Evolutionary conservation across 352 stramenopile genomes (phyloP), one percentile per base, ranked within the genome.

Genomic region (Globisporangium rhizosaccharum): DNA sequence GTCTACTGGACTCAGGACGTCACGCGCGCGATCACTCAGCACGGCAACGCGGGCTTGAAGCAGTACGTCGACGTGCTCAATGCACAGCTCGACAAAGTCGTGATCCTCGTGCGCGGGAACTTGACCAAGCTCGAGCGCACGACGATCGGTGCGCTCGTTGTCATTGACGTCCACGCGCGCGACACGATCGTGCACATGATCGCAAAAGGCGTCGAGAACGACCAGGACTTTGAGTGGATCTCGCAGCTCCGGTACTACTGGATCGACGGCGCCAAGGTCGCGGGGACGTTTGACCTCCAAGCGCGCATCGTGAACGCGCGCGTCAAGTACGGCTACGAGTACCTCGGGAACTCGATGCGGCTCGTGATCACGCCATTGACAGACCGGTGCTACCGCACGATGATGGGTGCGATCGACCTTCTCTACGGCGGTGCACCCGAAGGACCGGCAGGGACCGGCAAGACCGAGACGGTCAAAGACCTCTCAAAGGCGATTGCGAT

Each of bases 391-490:
- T 98, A 98, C 60, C 85, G 94, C 17, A 98, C 93, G 10, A 94
- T 98, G 78, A 97, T 97, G 69, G 88, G 92, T 7, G 93, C 93
- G n/a, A 90, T 98, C 26, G 83, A 97, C 65, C 72, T 98, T 18
- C 67, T 97, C 28, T 98, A 98, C 57, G 93, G 93, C 17, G 94
- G 94, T 7, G 90, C 94, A 9, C 94, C 94, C 0, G 93, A 97
- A 63, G 93, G 93, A 2, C 93, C 93, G 0, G 93, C 93, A n/a
- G 93, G 93, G 1, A 98, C 93, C 1, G 93, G 93, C 25, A 98
- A 98, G 65, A 98, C 93, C 1, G 93, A 98, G 73, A 98, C 92
- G 0, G 90, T 96, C 11, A 98, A 98, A 63, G 92, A 98, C 73
- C 50, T 98, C 17, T 93, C 82, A n/a, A 98, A 98, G 56, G 92